Conservation (phyloP, 306 rosid genomes). For the Gastrolobium villosum region DNA sequence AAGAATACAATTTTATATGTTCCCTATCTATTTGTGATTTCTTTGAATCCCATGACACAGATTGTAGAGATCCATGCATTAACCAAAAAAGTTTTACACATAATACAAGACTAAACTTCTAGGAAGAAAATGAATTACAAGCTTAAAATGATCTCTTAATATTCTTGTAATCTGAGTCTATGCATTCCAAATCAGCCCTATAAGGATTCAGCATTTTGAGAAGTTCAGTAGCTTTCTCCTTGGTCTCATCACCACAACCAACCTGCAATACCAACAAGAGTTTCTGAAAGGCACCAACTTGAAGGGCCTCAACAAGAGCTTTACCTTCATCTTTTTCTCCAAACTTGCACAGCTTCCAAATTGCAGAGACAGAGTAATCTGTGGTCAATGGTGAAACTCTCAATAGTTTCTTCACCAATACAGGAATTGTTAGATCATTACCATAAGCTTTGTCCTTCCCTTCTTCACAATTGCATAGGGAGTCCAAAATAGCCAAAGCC, state of each 20-base stretch:
- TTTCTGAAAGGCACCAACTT: conserved; percentile 85
- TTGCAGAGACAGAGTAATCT: conserved; percentile 60
- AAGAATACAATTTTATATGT: conserved; percentile 41
- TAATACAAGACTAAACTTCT: background rate
- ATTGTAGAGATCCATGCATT: conserved; percentile 4
- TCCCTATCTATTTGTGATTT: conserved; percentile 16
- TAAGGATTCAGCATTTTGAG: conserved; percentile 77
- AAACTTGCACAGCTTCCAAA: conserved; percentile 69
- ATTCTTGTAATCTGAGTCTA: conserved; percentile 79
- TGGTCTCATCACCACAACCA: conserved; percentile 67
- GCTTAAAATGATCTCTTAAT: conserved; percentile 68
- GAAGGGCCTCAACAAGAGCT: conserved; percentile 70
- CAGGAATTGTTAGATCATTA: conserved; percentile 67
- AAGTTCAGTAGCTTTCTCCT: conserved; percentile 73
- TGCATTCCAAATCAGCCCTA: conserved; percentile 72
- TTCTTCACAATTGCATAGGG: conserved; percentile 51
- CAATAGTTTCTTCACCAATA: conserved; percentile 77
- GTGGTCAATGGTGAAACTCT: conserved; percentile 71
- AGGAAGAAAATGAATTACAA: background rate
- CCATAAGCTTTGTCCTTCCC: conserved; percentile 62
- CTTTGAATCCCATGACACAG: conserved; percentile 39
- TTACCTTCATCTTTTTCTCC: conserved; percentile 49
- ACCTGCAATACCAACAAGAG: conserved; percentile 73
- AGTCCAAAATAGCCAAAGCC: conserved; percentile 63
- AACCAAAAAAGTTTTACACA: conserved; percentile 27